Conservation (phyloP, 2,329 filamentous ascomycete genomes). For the Talaromyces sp. region DNA sequence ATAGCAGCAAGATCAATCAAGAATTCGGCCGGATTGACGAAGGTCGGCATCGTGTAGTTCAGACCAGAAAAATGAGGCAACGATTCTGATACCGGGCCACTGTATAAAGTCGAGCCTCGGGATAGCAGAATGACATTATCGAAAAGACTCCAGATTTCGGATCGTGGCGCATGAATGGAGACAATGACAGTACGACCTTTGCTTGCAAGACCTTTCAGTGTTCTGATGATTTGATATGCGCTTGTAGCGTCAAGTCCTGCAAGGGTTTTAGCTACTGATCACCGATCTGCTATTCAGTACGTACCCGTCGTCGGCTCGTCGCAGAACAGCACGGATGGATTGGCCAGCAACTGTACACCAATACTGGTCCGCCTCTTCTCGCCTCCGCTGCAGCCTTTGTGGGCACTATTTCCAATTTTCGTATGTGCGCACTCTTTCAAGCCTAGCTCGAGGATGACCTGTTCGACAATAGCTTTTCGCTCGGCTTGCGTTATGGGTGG, state of each 20-base stretch:
- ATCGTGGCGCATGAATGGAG: conserved; percentile 73
- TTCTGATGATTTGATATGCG: conserved; percentile 68
- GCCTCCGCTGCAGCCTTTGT: conserved; percentile 73
- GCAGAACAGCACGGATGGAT: conserved; percentile 71
- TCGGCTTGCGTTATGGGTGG: conserved; percentile 58
- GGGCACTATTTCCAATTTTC: conserved; percentile 64
- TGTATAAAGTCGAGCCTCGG: conserved; percentile 64
- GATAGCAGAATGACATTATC: conserved; percentile 68
- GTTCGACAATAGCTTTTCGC: conserved; percentile 63
- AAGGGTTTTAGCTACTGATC: not conserved
- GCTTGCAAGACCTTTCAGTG: conserved; percentile 62
- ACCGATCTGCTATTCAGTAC: not conserved
- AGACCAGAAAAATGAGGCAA: conserved; percentile 60
- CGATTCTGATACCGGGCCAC: conserved; percentile 56
- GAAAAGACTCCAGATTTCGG: conserved; percentile 75
- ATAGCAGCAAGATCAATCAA: conserved; percentile 71
- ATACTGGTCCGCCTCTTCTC: conserved; percentile 75
- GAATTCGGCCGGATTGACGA: conserved; percentile 75
- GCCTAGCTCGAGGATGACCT: conserved; percentile 71
- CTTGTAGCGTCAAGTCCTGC: conserved; percentile 65
- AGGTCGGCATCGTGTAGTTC: conserved; percentile 62
- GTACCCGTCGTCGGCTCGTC: conserved; percentile 73
- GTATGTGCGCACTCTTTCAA: conserved; percentile 75
- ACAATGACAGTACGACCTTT: conserved; percentile 69
- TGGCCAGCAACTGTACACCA: conserved; percentile 73